Base-by-base conservation (phyloP, 2,329 filamentous ascomycete species). In the Penicillium expansum region DNA sequence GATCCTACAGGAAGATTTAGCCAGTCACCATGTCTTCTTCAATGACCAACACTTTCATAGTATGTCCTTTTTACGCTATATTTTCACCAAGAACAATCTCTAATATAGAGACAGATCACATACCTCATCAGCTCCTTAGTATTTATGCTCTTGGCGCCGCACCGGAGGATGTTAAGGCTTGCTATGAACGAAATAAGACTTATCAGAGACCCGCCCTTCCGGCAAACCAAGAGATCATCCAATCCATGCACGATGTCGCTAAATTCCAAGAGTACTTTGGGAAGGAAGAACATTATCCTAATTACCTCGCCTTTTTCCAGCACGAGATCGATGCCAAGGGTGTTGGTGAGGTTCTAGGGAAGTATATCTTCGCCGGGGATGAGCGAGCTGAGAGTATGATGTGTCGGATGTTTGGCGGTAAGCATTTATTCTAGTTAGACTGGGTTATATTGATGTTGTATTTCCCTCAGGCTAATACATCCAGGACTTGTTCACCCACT, bases 251-350 rank as follows among this genome's bases (percentile, higher is more conserved):
- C 9, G 79, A 88, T 55, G 83, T 82, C 50, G 74, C 77, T 3
- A 75, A 76, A 30, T 88, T 88, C 55, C 79, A 79, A 48, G 69
- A 75, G 13, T 85, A 83, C 60, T 76, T 94, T 0, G 89, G 88
- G 11, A 82, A 86, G 10, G 84, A 80, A 52, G 68, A 80, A 42
- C 76, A 86, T 71, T 96, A 95, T 69, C 76, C 84, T 9, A 86
- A 91, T 66, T 96, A 89, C 69, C 79, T 96, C 2, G 76, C 78
- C 7, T 96, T 90, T 77, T 97, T 91, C 75, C 83, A 90, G 67
- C 70, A 75, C 1, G 87, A 94, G 69, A 90, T 96, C 33, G 83
- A 87, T 13, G 69, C 71, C 29, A 82, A 82, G 37, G 83, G 85
- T 0, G 90, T 86, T 79, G 76, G 86, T 62, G 72, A 77, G 1